Conservation (phyloP, 2,329 filamentous ascomycete genomes). For the Penicillium sp. region DNA sequence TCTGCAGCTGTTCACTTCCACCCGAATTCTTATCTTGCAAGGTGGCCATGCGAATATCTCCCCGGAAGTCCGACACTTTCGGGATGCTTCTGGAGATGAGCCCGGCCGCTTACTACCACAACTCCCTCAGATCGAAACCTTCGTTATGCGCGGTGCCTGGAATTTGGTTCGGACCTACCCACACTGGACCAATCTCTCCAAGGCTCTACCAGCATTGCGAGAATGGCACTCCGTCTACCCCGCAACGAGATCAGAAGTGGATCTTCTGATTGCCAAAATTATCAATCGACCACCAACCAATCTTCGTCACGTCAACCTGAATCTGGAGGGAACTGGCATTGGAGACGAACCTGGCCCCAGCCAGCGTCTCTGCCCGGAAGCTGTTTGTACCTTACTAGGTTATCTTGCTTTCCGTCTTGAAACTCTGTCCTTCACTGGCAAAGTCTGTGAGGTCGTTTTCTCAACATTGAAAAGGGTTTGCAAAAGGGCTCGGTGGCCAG, state of each 20-base stretch:
- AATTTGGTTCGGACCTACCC: slow-evolving; percentile 69
- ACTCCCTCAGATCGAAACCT: slow-evolving; percentile 64
- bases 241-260: slow-evolving; percentile 40
- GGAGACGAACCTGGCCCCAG: slow-evolving; percentile 56
- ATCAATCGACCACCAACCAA: slow-evolving; percentile 61
- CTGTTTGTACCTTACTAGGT: slow-evolving; percentile 52
- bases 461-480: slow-evolving; percentile 58
- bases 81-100: slow-evolving; percentile 28
- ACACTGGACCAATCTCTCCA: slow-evolving; percentile 66
- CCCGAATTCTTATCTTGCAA: slow-evolving; percentile 71
- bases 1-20: slow-evolving; percentile 63
- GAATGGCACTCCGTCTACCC: slow-evolving; percentile 32
- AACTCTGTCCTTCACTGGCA: slow-evolving; percentile 72
- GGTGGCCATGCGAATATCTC: slow-evolving; percentile 78
- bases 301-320: slow-evolving; percentile 68
- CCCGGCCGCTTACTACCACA: slow-evolving; percentile 42
- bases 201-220: slow-evolving; percentile 67
- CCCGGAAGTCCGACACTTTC: slow-evolving; percentile 66
- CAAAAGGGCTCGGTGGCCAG: slow-evolving; percentile 50
- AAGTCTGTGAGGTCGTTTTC: slow-evolving; percentile 72
- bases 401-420: slow-evolving; percentile 65
- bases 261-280: slow-evolving; percentile 64
- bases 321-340: slow-evolving; percentile 72
- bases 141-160: slow-evolving; percentile 77
- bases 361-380: slow-evolving; percentile 26